Conservation (phyloP, 2,329 filamentous ascomycete species). For the Neonectria ditissima region DNA sequence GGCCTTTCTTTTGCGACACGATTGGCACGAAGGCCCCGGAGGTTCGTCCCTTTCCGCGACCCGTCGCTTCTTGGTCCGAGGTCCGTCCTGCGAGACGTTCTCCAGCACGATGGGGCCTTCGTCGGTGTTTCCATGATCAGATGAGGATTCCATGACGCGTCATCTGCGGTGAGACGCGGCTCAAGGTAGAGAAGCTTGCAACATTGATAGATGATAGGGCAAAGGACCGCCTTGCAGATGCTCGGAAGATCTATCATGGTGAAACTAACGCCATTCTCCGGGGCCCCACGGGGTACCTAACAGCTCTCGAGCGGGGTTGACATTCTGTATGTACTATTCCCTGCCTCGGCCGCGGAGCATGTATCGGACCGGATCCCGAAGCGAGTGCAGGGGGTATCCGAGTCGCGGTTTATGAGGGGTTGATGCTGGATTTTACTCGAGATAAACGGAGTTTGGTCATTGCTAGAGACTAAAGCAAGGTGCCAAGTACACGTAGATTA, state of each 20-base stretch:
- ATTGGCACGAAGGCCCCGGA: conserved; percentile 48
- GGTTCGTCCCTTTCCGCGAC: conserved; percentile 6
- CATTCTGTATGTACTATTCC: no score
- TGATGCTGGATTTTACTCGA: neutral
- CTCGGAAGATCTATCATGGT: neutral
- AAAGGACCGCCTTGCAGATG: neutral
- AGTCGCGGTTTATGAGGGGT: neutral
- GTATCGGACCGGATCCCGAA: conserved; percentile 11
- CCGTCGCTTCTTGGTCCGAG: conserved; percentile 15
- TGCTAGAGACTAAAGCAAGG: no score
- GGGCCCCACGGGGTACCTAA: conserved; percentile 14
- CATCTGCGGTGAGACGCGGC: neutral
- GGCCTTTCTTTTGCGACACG: conserved; percentile 59
- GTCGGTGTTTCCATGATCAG: neutral
- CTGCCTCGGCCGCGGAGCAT: conserved; percentile 16
- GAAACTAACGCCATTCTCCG: neutral
- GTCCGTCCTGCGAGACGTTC: neutral
- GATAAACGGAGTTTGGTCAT: neutral
- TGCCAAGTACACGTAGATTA: no score
- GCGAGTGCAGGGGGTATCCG: neutral
- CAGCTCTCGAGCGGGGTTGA: conserved; percentile 11
- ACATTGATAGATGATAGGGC: neutral
- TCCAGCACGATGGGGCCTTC: neutral
- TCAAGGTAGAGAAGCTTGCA: neutral
- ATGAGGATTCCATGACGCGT: neutral